phyloP scores from a whole-genome alignment of 345 rosid species.

The Mallotus nudiflorus region DNA sequence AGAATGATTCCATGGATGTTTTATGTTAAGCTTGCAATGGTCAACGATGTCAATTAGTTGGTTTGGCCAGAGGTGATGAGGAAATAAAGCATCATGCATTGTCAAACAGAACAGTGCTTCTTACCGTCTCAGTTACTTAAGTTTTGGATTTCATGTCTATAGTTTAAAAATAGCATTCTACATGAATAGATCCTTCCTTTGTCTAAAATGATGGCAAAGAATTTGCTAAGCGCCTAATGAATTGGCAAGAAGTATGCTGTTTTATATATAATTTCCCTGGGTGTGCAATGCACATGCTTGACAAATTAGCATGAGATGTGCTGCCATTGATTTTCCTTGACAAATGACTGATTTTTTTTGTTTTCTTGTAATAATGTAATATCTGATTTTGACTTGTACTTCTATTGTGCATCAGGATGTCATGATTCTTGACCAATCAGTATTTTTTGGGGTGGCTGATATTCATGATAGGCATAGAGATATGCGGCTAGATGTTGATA shows the following conservation, averaged over 20 bases:
- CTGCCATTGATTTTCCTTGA: neutral
- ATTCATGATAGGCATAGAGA: constrained; percentile 80
- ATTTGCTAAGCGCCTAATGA: neutral
- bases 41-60: neutral
- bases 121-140: no score
- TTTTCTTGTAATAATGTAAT: neutral
- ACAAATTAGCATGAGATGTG: neutral
- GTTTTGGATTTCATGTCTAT: no score
- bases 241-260: neutral
- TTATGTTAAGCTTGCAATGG: neutral
- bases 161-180: no score
- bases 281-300: neutral
- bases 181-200: neutral
- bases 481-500: constrained; percentile 97
- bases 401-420: constrained; percentile 54
- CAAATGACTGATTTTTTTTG: neutral
- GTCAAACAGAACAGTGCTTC: no score
- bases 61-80: no score
- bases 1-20: neutral
- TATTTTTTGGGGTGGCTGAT: constrained; percentile 60
- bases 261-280: no score
- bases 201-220: neutral
- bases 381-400: constrained; percentile 6
- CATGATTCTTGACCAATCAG: constrained; percentile 78
- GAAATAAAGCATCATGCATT: no score